Conservation (phyloP, 2,329 filamentous ascomycete species). For the Venturia oleaginea region DNA sequence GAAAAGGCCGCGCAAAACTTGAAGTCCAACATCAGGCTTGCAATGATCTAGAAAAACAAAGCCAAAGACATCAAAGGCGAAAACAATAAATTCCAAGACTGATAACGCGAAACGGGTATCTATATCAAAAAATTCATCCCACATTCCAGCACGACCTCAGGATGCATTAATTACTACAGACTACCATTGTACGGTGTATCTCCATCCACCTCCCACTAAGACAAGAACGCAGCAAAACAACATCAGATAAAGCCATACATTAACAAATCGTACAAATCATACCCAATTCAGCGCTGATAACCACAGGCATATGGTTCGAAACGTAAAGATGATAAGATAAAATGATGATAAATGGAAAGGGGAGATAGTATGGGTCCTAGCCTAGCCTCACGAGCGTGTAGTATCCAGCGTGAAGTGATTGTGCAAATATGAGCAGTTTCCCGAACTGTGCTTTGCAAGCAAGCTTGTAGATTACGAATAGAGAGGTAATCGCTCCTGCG, state of each 20-base stretch:
- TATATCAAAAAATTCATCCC: background rate
- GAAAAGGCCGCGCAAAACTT: no score
- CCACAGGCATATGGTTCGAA: background rate
- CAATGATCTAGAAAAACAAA: no score
- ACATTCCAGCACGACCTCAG: background rate
- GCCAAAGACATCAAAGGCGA: no score
- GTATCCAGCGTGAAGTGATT: constrained; percentile 1
- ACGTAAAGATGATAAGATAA: background rate
- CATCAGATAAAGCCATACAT: background rate
- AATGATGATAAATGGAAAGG: background rate
- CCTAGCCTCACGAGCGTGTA: background rate
- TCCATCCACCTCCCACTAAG: background rate
- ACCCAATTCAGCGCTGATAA: background rate
- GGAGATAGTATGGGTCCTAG: background rate
- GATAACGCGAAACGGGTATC: constrained; percentile 3
- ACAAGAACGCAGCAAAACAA: background rate
- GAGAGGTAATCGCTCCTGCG: background rate
- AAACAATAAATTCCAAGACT: background rate
- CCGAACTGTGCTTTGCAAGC: background rate
- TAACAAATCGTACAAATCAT: background rate
- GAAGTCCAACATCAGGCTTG: no score
- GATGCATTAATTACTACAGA: constrained; percentile 1
- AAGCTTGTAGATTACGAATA: background rate
- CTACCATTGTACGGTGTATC: background rate
- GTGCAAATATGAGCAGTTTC: background rate